These are phyloP conservation scores for Capsicum rhomboideum DNA, from an alignment of 257 asterid species.

Conservation along the genomic window DNA sequence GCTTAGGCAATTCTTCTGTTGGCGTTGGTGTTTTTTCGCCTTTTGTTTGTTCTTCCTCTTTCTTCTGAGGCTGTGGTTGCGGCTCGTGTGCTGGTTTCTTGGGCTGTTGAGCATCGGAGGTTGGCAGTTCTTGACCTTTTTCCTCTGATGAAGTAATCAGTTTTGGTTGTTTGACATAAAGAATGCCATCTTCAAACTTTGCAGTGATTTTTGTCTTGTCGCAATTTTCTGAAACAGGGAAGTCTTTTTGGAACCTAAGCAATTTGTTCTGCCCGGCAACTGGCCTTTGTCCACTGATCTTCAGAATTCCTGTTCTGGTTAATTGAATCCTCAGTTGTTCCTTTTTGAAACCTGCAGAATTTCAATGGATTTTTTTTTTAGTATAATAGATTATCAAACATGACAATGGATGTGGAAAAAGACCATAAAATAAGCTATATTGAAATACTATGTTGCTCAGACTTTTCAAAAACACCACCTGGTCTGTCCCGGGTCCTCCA, in stretches of 20 bases:
- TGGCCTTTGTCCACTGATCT: constrained; percentile 48
- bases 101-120: background rate
- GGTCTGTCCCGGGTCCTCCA: background rate
- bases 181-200: constrained; percentile 46
- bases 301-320: constrained; percentile 21
- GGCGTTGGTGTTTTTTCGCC: background rate
- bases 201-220: constrained; percentile 50
- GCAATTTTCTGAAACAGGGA: constrained; percentile 34
- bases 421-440: background rate
- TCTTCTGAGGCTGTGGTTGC: background rate
- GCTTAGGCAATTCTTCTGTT: constrained; percentile 6
- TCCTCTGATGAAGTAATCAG: constrained; percentile 24
- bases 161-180: constrained; percentile 50
- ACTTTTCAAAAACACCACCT: background rate
- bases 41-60: background rate
- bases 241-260: constrained; percentile 46
- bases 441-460: background rate
- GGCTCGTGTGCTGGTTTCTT: background rate
- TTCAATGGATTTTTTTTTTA: background rate
- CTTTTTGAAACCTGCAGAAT: constrained; percentile 42
- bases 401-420: background rate
- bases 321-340: constrained; percentile 60
- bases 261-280: constrained; percentile 12
- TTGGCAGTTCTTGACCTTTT: constrained; percentile 12
- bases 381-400: background rate